Conservation (phyloP, 129 eudicot genomes). For the Cynara cardunculus region DNA sequence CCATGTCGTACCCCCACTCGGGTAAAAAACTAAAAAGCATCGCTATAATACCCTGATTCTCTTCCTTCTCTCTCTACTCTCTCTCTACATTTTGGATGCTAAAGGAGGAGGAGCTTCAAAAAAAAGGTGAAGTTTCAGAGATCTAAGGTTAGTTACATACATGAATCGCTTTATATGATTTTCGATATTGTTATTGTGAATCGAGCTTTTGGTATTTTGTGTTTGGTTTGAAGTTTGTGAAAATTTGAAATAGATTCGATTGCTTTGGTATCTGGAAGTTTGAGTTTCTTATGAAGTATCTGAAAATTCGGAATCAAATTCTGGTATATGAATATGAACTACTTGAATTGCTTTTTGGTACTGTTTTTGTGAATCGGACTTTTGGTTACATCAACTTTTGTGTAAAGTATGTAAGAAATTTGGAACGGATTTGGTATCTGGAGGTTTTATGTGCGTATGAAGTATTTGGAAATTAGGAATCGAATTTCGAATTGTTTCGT, state of each 20-base stretch:
- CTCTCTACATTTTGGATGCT: neutral
- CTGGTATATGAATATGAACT: neutral
- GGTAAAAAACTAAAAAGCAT: neutral
- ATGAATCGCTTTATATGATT: neutral
- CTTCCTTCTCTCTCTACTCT: conserved; percentile 16
- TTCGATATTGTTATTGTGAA: neutral
- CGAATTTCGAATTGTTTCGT: neutral
- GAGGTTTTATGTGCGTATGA: neutral
- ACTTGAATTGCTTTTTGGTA: neutral
- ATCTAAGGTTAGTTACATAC: conserved; percentile 28
- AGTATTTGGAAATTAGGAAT: conserved; percentile 13
- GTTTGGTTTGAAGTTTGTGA: neutral
- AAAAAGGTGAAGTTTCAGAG: conserved; percentile 22
- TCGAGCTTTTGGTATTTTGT: neutral
- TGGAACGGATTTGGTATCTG: conserved; percentile 7
- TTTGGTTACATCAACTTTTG: neutral
- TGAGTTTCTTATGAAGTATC: neutral
- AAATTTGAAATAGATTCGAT: neutral
- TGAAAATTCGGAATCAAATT: conserved; percentile 5
- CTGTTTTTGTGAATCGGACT: neutral
- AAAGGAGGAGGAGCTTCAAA: conserved; percentile 15
- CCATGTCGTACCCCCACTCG: conserved; percentile 4
- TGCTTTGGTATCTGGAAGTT: conserved; percentile 13
- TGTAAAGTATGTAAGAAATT: neutral
- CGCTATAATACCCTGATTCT: conserved; percentile 21